A percentile compares a stretch with the other conserved stretches of the same genome.
These are phyloP conservation scores for Ceratocystis alfenasii DNA, from an alignment of 2,329 filamentous ascomycete genomes.

Conservation along the genomic window DNA sequence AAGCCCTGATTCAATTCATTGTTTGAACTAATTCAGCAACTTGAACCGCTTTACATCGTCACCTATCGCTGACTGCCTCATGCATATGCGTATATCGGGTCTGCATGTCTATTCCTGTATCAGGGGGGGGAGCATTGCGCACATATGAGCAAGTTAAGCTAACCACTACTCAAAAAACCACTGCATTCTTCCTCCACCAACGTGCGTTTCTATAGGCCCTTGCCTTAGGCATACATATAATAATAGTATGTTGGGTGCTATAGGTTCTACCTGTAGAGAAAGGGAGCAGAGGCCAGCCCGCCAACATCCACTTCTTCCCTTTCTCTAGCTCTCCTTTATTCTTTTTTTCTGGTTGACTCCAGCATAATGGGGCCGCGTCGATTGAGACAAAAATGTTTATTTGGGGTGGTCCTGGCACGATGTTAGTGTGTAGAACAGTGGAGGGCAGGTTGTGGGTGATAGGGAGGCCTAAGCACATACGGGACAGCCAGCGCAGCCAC, in stretches of 20 bases:
- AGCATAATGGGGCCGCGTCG: not conserved
- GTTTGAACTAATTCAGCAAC: not conserved
- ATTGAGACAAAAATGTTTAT: not conserved
- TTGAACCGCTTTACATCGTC: not conserved
- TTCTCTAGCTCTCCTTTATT: too few species aligned
- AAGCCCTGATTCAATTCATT: not conserved
- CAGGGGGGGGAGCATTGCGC: not conserved
- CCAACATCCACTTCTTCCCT: too few species aligned
- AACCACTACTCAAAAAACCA: not conserved
- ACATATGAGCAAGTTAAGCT: slow-evolving; percentile 17
- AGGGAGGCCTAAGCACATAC: slow-evolving; percentile 28
- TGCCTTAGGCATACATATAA: too few species aligned
- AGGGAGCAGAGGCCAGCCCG: too few species aligned
- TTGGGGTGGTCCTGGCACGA: slow-evolving; percentile 1
- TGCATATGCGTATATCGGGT: not conserved
- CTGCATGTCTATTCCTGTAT: not conserved
- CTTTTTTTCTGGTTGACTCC: too few species aligned
- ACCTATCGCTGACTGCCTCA: not conserved
- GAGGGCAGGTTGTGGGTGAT: not conserved
- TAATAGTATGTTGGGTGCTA: too few species aligned
- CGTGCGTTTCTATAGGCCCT: too few species aligned
- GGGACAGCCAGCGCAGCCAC: slow-evolving; percentile 35
- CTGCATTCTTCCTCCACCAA: not conserved
- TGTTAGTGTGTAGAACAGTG: not conserved
- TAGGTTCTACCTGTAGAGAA: too few species aligned